These are phyloP conservation scores for Blumeriella jaapii DNA, from an alignment of 2,329 filamentous ascomycete species.

Conservation along the genomic window DNA sequence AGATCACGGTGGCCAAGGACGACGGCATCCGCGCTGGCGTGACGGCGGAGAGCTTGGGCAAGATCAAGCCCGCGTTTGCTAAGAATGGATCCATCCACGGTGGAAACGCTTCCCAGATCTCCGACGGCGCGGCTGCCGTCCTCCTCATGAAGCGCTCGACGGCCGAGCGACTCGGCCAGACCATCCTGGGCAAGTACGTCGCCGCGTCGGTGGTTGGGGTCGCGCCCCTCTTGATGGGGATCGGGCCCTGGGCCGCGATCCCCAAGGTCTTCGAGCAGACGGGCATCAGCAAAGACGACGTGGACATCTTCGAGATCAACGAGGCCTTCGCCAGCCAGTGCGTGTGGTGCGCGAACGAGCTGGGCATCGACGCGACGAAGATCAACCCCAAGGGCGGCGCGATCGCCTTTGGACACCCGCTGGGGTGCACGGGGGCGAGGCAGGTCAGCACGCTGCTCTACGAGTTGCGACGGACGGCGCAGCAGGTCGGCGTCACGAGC, in stretches of 20 bases:
- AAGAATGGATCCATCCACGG: constrained; percentile 92
- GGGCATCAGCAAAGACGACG: constrained; percentile 75
- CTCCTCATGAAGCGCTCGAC: constrained; percentile 91
- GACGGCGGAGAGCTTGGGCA: constrained; percentile 76
- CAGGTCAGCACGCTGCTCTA: constrained; percentile 89
- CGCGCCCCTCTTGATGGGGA: constrained; percentile 86
- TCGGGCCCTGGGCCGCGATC: constrained; percentile 92
- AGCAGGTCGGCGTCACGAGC: constrained; percentile 82
- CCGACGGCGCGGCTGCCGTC: constrained; percentile 89
- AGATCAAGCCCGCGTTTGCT: constrained; percentile 83
- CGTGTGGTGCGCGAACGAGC: constrained; percentile 82
- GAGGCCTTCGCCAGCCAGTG: constrained; percentile 96
- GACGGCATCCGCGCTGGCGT: constrained; percentile 81
- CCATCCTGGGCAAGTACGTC: constrained; percentile 87
- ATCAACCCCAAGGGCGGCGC: constrained; percentile 96
- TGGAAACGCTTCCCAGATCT: constrained; percentile 91
- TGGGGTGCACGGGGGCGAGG: constrained; percentile 87
- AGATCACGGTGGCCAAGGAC: constrained; percentile 72
- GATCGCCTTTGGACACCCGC: constrained; percentile 89
- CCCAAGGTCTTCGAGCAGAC: constrained; percentile 83
- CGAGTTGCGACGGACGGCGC: constrained; percentile 71
- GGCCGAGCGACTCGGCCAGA: constrained; percentile 77
- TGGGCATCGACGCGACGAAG: constrained; percentile 72
- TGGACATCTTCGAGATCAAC: constrained; percentile 98
- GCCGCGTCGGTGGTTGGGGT: constrained; percentile 78